These are phyloP conservation scores for Diutina mesorugosa DNA, from an alignment of 1,139 yeast genomes.

Conservation along the genomic window DNA sequence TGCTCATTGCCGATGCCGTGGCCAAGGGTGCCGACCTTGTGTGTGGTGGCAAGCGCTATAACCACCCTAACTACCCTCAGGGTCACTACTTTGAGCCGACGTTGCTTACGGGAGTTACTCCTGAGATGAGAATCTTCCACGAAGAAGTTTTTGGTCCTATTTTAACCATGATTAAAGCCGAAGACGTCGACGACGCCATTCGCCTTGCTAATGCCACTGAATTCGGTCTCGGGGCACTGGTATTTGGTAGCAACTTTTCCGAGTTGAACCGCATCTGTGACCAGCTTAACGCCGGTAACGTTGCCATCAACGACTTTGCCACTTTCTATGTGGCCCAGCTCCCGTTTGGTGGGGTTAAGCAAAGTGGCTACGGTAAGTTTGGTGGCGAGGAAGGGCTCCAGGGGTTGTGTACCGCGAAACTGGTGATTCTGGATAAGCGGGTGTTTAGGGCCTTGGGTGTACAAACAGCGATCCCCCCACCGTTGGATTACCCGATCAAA, in stretches of 20 bases:
- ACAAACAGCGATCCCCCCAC: slow-evolving; percentile 73
- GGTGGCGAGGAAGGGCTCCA: slow-evolving; percentile 94
- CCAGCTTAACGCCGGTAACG: slow-evolving; percentile 67
- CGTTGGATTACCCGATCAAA: slow-evolving; percentile 81
- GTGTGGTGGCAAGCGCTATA: slow-evolving; percentile 66
- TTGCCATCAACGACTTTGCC: slow-evolving; percentile 94
- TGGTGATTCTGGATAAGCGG: slow-evolving; percentile 73
- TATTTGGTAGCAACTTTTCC: slow-evolving; percentile 53
- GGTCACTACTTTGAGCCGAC: slow-evolving; percentile 94
- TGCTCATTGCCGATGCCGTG: slow-evolving; percentile 61
- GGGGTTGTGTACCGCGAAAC: slow-evolving; percentile 77
- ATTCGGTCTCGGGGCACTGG: slow-evolving; percentile 84
- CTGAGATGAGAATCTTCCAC: slow-evolving; percentile 66
- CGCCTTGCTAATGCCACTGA: slow-evolving; percentile 76
- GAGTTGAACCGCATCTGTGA: slow-evolving; percentile 53
- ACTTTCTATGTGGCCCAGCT: slow-evolving; percentile 89
- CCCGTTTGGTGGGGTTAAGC: slow-evolving; percentile 90
- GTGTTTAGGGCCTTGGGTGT: slow-evolving; percentile 45
- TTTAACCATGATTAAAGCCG: slow-evolving; percentile 64
- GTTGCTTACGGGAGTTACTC: slow-evolving; percentile 65
- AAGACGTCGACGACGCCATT: slow-evolving; percentile 52
- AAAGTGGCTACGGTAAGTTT: slow-evolving; percentile 92
- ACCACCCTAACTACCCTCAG: slow-evolving; percentile 86
- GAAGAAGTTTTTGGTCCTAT: slow-evolving; percentile 94
- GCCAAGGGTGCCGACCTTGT: slow-evolving; percentile 67